A percentile compares a stretch with the other conserved stretches of the same genome.
These are phyloP conservation scores for Alternaria longipes DNA, from an alignment of 2,329 filamentous ascomycete genomes.

Conservation along the genomic window DNA sequence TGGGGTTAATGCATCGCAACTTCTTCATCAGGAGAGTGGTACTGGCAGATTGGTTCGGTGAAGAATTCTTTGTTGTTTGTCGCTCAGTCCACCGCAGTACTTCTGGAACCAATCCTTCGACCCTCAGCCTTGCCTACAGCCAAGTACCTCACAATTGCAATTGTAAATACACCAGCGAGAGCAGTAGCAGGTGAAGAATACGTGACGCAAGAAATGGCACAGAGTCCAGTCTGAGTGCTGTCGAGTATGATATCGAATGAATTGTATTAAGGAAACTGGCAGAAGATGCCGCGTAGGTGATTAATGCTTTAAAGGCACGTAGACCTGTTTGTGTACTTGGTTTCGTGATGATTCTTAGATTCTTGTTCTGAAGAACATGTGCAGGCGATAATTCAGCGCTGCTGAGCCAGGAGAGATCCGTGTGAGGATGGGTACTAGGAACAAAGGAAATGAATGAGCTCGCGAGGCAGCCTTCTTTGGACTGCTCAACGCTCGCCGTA, in stretches of 20 bases:
- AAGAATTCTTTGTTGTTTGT: constrained; percentile 36
- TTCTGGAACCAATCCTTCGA: constrained; percentile 33
- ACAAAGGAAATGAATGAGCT: constrained; percentile 49
- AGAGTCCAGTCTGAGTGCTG: constrained; percentile 30
- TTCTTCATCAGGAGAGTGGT: neutral
- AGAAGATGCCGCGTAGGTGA: constrained; percentile 33
- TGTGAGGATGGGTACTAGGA: constrained; percentile 41
- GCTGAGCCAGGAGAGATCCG: constrained; percentile 41
- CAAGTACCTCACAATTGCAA: constrained; percentile 31
- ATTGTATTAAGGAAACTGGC: constrained; percentile 27
- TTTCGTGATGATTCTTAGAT: constrained; percentile 48
- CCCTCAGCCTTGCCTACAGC: constrained; percentile 38
- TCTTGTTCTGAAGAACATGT: constrained; percentile 32
- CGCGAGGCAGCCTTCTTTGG: constrained; percentile 38
- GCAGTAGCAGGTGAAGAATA: constrained; percentile 33
- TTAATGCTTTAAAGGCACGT: constrained; percentile 38
- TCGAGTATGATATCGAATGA: constrained; percentile 25
- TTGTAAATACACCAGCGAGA: constrained; percentile 35
- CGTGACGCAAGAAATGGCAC: constrained; percentile 14
- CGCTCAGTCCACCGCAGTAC: constrained; percentile 30
- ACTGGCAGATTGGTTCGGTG: constrained; percentile 2
- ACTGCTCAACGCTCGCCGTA: constrained; percentile 38
- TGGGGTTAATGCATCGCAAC: neutral
- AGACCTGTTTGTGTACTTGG: constrained; percentile 42
- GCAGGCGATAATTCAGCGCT: constrained; percentile 44